Evolutionary conservation across 345 rosid species (phyloP).

Genomic region (Triadica sebifera): DNA sequence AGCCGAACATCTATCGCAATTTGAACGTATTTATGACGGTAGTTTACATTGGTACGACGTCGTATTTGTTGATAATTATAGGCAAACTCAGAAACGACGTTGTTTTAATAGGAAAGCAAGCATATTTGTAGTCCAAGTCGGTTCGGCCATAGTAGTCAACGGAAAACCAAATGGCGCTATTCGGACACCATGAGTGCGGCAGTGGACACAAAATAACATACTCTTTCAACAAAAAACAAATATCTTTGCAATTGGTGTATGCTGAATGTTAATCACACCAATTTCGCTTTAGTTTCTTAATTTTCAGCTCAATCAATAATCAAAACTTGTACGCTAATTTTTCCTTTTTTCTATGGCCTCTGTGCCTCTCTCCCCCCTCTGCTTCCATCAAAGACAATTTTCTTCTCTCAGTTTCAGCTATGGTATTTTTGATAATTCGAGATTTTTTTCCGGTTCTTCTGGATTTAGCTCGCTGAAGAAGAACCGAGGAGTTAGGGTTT

Average conservation of each 20-base stretch:
- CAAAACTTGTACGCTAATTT: neutral
- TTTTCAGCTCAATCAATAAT: too few species aligned
- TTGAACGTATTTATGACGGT: neutral
- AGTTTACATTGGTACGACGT: neutral
- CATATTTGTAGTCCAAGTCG: neutral
- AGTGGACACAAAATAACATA: slow-evolving; percentile 33
- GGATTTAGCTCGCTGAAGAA: slow-evolving; percentile 31
- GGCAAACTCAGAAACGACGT: neutral
- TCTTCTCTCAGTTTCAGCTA: slow-evolving; percentile 26
- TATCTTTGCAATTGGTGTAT: neutral
- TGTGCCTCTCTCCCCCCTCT: slow-evolving; percentile 38
- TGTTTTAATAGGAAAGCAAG: neutral
- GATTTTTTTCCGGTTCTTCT: slow-evolving; percentile 19
- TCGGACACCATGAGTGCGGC: slow-evolving; percentile 33
- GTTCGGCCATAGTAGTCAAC: slow-evolving; percentile 4
- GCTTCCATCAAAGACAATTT: slow-evolving; percentile 14
- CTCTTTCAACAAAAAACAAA: slow-evolving; percentile 6
- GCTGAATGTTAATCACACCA: neutral
- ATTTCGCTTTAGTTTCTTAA: neutral
- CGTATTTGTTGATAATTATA: neutral
- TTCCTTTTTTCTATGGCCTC: slow-evolving; percentile 37
- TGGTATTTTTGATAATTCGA: slow-evolving; percentile 14
- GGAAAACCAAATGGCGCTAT: slow-evolving; percentile 56
- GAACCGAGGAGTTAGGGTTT: slow-evolving; percentile 34
- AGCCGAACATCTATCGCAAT: neutral